Evolutionary conservation across 495 filamentous ascomycete species (phyloP).

Genomic region (Penicillium parvum): DNA sequence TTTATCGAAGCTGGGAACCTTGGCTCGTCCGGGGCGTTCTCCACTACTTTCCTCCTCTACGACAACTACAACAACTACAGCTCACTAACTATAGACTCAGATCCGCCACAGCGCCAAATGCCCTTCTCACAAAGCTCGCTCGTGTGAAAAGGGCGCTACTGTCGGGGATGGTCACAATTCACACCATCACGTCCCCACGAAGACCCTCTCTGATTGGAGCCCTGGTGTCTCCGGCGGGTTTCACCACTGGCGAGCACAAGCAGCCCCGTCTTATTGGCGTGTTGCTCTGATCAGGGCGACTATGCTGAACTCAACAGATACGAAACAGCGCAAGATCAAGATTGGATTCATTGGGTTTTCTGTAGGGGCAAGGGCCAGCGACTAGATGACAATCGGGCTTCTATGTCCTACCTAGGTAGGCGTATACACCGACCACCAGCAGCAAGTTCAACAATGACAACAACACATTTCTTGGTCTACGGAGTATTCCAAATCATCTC

Average conservation of each 20-base stretch:
- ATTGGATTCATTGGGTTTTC: too few species aligned
- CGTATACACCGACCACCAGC: too few species aligned
- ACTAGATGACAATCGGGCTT: slow-evolving; percentile 5
- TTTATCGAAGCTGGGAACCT: too few species aligned
- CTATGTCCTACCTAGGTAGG: slow-evolving; percentile 4
- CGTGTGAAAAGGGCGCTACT: slow-evolving; percentile 7
- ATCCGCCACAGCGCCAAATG: slow-evolving; percentile 20
- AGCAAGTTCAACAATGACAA: not conserved
- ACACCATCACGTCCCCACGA: slow-evolving; percentile 16
- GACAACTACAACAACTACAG: not conserved
- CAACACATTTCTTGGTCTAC: not conserved
- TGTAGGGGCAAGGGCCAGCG: too few species aligned
- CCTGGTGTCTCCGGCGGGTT: slow-evolving; percentile 1
- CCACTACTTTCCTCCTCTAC: too few species aligned
- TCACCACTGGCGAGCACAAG: slow-evolving; percentile 8
- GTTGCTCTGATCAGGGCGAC: not conserved
- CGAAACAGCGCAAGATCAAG: too few species aligned
- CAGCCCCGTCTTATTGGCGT: not conserved
- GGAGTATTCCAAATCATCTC: slow-evolving; percentile 3
- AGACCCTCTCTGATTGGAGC: slow-evolving; percentile 3
- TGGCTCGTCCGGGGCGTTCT: not conserved
- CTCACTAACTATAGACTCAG: not conserved
- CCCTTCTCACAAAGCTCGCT: not conserved
- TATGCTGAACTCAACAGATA: not conserved
- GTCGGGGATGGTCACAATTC: slow-evolving; percentile 22